A percentile compares a stretch with the other conserved stretches of the same genome.
Conservation (phyloP, 2,329 filamentous ascomycete genomes). For the Phoma sp. region DNA sequence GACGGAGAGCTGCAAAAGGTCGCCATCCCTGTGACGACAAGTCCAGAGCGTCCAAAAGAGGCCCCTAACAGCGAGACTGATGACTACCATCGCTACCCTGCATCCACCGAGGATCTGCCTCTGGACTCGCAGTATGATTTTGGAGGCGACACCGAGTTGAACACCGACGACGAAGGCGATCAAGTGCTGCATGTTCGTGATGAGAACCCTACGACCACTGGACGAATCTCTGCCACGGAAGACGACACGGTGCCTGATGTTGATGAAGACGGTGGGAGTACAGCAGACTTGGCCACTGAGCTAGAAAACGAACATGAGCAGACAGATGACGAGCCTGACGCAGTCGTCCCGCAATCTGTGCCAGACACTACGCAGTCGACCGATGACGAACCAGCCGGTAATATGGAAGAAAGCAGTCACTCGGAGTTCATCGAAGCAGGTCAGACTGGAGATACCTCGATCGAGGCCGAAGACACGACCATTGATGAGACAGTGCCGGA, state of each 20-base stretch:
- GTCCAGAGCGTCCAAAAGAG: not conserved
- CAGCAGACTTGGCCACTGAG: conserved; percentile 4
- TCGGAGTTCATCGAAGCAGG: conserved; percentile 4
- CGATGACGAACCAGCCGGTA: not conserved
- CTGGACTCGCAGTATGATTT: conserved; percentile 63
- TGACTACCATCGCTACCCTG: conserved; percentile 35
- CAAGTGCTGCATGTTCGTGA: not conserved
- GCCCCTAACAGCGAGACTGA: conserved; percentile 23
- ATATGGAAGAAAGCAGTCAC: conserved; percentile 2
- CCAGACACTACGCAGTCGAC: not conserved
- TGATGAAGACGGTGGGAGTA: conserved; percentile 1
- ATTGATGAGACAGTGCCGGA: conserved; percentile 3
- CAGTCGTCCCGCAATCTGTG: not conserved
- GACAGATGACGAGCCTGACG: conserved; percentile 1
- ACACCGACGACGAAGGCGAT: conserved; percentile 27
- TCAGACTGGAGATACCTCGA: not conserved
- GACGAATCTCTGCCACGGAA: conserved; percentile 14
- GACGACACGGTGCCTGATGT: not conserved
- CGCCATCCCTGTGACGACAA: not conserved
- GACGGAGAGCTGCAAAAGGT: conserved; percentile 5
- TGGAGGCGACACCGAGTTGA: conserved; percentile 39
- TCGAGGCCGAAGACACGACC: conserved; percentile 3
- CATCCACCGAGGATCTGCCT: conserved; percentile 51
- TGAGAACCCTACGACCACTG: not conserved
- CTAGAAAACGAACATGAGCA: conserved; percentile 9